These are phyloP conservation scores for Cucurbita ficifolia DNA, from an alignment of 306 rosid species.

Conservation along the genomic window DNA sequence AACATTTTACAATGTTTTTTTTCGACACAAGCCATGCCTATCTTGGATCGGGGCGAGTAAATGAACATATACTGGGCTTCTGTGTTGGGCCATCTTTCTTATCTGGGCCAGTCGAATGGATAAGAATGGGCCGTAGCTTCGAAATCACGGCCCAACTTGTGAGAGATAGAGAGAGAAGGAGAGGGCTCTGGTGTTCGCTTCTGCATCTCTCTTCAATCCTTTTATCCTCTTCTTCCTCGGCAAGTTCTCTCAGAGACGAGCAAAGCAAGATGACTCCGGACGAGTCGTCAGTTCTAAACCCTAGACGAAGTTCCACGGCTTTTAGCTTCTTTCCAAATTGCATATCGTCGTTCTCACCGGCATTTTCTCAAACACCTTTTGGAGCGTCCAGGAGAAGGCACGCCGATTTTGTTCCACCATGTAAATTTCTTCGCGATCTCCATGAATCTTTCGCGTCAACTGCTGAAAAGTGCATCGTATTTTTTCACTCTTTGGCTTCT, in stretches of 20 bases:
- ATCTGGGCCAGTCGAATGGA: background rate
- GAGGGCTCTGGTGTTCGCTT: background rate
- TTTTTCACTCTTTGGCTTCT: constrained; percentile 32
- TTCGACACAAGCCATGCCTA: too few species aligned
- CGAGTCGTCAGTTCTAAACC: constrained; percentile 20
- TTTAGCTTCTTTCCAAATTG: constrained; percentile 19
- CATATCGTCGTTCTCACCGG: constrained; percentile 22
- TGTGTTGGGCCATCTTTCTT: background rate
- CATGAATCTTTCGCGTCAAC: constrained; percentile 20
- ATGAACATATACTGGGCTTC: background rate
- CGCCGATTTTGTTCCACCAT: constrained; percentile 16
- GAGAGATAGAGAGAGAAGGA: background rate
- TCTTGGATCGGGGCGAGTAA: too few species aligned
- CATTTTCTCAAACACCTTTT: constrained; percentile 38
- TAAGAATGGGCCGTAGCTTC: background rate
- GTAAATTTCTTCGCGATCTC: constrained; percentile 25
- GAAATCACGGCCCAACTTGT: background rate
- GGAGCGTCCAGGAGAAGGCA: constrained; percentile 17
- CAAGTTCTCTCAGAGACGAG: background rate
- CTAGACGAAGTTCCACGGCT: background rate
- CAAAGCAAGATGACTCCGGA: constrained; percentile 24
- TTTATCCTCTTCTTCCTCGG: background rate
- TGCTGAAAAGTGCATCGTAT: constrained; percentile 17
- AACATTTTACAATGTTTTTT: too few species aligned
- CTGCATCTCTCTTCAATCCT: background rate